Base-by-base conservation (phyloP, 116 monocot genomes). In the Posidonia oceanica region DNA sequence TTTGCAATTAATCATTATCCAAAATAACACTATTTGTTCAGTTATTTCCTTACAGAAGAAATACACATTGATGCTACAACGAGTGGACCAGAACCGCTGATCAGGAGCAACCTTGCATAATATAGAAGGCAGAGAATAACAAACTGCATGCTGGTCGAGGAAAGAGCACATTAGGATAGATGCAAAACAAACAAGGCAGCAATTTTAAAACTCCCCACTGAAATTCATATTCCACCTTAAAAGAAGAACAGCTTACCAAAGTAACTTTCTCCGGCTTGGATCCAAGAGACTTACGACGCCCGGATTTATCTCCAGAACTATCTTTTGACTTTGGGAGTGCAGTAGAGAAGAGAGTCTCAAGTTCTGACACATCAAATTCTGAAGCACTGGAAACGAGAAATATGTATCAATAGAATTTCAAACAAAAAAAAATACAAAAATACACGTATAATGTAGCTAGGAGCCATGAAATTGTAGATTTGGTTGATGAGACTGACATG, bases 291-390 rank as follows among this genome's bases (percentile, higher is more conserved):
- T 90, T 98, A 36, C 70, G 63, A 22, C 68, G 78, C 8, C 81
- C 86, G 70, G 85, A 82, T 61, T 91, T 88, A 59, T 78, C 80
- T 55, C 71, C 75, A 36, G 85, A 85, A 29, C 56, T 52, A 68
- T 76, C 79, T 77, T 70, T 74, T 74, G 72, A 14, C 75, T 99
- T 99, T 67, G 84, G 82, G 71, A 86, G 83, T 68, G 76, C 82
- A 54, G 93, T 82, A 73, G 96, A 84, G 76, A 98, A 98, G 54
- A 98, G 88, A 52, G 58, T 77, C 75, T 93, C 98, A 66, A 98
- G 81, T 81, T 98, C 98, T 71, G 87, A 82, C 54, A 93, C 93
- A 81, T 98, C 98, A 83, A 98, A 93, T 77, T 98, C 98, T 76
- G 89, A 79, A 41, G 74, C 74, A 73, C 98, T 98, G 77, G 73